These are phyloP conservation scores for Entelexis sorbosivorans DNA, from an alignment of 1,139 yeast species.

Conservation along the genomic window DNA sequence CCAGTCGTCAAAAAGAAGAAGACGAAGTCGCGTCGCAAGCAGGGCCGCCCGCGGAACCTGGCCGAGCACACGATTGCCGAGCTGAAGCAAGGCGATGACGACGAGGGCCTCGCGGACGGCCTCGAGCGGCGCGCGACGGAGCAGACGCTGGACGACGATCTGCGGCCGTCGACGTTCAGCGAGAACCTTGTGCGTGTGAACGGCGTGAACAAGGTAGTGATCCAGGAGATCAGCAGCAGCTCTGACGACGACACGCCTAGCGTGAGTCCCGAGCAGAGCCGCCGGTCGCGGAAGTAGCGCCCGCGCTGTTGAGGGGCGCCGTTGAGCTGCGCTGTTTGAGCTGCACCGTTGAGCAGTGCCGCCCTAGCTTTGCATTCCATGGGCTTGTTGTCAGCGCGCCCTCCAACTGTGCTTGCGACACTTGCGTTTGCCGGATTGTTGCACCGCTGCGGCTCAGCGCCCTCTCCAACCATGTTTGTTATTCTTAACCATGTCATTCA, in stretches of 20 bases:
- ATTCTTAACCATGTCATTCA: too few relatives aligned
- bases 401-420: too few relatives aligned
- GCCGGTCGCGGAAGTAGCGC: not conserved
- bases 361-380: too few relatives aligned
- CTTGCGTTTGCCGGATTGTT: too few relatives aligned
- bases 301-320: too few relatives aligned
- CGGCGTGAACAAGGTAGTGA: conserved; percentile 80
- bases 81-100: not conserved
- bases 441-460: too few relatives aligned
- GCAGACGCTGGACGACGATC: conserved; percentile 8
- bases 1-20: conserved; percentile 1
- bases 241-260: conserved; percentile 3
- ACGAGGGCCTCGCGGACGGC: not conserved
- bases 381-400: too few relatives aligned
- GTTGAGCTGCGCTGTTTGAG: too few relatives aligned
- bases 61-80: conserved; percentile 5
- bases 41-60: conserved; percentile 2
- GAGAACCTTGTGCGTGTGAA: conserved; percentile 76
- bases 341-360: too few relatives aligned
- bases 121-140: not conserved
- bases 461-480: too few relatives aligned
- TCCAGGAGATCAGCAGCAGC: conserved; percentile 27
- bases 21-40: not conserved
- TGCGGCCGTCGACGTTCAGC: conserved; percentile 51
- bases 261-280: not conserved